A percentile compares a stretch with the other conserved stretches of the same genome.
phyloP scores from a whole-genome alignment of 1,284 basidiomycete genomes.

The Ceratorhiza oryzae-sativae region DNA sequence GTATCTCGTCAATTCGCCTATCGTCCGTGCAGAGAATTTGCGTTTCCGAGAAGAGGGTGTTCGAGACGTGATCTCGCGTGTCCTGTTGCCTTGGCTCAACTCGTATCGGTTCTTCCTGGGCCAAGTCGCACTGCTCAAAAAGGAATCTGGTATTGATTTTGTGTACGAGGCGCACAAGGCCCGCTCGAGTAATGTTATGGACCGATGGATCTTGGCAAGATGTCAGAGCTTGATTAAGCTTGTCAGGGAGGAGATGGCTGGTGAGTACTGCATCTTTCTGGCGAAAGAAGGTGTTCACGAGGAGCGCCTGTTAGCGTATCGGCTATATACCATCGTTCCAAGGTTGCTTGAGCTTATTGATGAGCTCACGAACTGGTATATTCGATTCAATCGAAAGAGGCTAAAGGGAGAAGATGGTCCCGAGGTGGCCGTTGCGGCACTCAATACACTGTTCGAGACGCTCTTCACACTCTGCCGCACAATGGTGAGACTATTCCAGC shows the following conservation, averaged over 20 bases:
- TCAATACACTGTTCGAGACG: conserved; percentile 97
- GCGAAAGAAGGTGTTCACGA: background rate
- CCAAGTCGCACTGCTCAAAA: conserved; percentile 90
- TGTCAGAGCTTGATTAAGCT: conserved; percentile 96
- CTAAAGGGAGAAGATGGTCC: conserved; percentile 95
- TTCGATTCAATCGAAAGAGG: conserved; percentile 96
- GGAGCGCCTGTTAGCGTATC: conserved; percentile 64
- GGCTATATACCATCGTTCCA: conserved; percentile 98
- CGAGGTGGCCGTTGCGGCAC: conserved; percentile 86
- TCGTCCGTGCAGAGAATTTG: conserved; percentile 97
- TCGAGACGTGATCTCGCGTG: conserved; percentile 92
- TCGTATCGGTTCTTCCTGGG: conserved; percentile 99
- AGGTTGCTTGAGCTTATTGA: conserved; percentile 90
- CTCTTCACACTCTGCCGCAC: conserved; percentile 94
- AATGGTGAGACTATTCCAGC: conserved; percentile 65
- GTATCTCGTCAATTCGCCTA: conserved; percentile 99
- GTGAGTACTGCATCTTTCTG: conserved; percentile 46
- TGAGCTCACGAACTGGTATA: conserved; percentile 99
- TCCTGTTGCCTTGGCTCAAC: conserved; percentile 98
- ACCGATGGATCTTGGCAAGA: conserved; percentile 96
- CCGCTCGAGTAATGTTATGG: conserved; percentile 95
- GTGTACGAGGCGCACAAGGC: conserved; percentile 86
- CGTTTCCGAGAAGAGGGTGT: conserved; percentile 99
- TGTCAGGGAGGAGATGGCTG: conserved; percentile 94
- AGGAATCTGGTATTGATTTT: conserved; percentile 81